Evolutionary conservation across 2,329 filamentous ascomycete genomes (phyloP), one percentile per base, ranked within the genome.

Genomic region (Talaromyces sp.): DNA sequence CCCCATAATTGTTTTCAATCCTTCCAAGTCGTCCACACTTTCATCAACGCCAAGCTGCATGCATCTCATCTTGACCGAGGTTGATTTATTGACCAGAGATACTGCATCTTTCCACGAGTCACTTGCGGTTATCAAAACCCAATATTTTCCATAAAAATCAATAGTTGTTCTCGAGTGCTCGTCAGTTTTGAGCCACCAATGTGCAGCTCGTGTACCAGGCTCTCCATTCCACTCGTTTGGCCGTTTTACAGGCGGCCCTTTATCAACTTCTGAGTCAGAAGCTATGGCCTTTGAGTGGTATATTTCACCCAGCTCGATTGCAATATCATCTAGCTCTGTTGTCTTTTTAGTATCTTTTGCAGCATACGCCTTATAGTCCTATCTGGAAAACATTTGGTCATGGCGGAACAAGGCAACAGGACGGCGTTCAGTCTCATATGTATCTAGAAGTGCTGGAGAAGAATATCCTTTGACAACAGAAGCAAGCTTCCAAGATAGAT

Each of bases 401-500:
- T 69, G 66, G 19, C 68, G 63, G 24, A 67, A 53, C 21, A 55
- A 50, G 13, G 65, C 76, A 9, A 75, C 70, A 1, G 76, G 72
- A 6, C 70, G 66, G 5, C 78, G 68, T 64, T 81, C 79, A 0
- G 51, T 58, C 13, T 75, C 69, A 56, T 80, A 80, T 0, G 76
- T 77, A 1, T 71, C 67, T 13, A 5, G 19, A 24, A 53, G 31
- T 4, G 7, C 38, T 26, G 21, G 53, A 6, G 35, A 26, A 13
- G 43, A 49, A 27, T 31, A 8, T 2, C 77, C 75, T 14, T 66
- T 71, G 1, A 83, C 69, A 2, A 82, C 72, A 27, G 75, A 72
- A 3, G 74, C 79, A 10, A 84, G 73, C 66, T 85, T 84, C 82
- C 81, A 84, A 7, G 82, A 82, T 55, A 84, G 75, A 63, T 84